Evolutionary conservation across 192 early-diverging fungal species (phyloP).

Genomic region (Phycomyces blakesleeanus): DNA sequence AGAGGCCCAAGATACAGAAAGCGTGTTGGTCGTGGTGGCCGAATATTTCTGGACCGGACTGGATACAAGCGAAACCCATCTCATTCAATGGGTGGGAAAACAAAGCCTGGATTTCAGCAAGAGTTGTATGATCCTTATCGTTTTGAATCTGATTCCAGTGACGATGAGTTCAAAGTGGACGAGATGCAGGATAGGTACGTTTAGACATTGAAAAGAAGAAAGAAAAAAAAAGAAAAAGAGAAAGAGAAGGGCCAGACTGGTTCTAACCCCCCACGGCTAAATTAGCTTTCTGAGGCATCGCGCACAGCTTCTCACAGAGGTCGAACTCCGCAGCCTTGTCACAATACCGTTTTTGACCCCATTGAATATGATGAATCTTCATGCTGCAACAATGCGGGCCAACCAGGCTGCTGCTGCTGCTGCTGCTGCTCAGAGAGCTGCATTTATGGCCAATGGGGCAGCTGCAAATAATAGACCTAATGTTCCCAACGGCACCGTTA

Average conservation of each 20-base stretch:
- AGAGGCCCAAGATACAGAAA: slow-evolving; percentile 41
- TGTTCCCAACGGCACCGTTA: not conserved
- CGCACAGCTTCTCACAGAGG: slow-evolving; percentile 20
- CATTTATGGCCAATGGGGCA: slow-evolving; percentile 6
- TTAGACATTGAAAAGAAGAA: not conserved
- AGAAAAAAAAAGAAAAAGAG: not conserved
- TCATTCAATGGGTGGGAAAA: slow-evolving; percentile 5
- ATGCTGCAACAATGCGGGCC: not conserved
- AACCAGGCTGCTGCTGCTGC: slow-evolving; percentile 6
- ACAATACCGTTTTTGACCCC: slow-evolving; percentile 27
- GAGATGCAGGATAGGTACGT: slow-evolving; percentile 30
- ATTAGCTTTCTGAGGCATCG: slow-evolving; percentile 25
- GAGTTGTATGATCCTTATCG: slow-evolving; percentile 2
- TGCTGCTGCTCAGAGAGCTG: slow-evolving; percentile 1
- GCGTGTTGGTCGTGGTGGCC: slow-evolving; percentile 72
- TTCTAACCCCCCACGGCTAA: slow-evolving; percentile 4
- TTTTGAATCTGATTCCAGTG: slow-evolving; percentile 30
- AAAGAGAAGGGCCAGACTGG: slow-evolving; percentile 2
- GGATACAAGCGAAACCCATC: not conserved
- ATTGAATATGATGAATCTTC: slow-evolving; percentile 18
- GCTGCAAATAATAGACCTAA: slow-evolving; percentile 3
- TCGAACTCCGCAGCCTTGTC: slow-evolving; percentile 28
- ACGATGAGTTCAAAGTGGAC: slow-evolving; percentile 19
- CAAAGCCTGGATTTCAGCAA: slow-evolving; percentile 6
- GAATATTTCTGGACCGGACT: slow-evolving; percentile 64